A percentile compares a stretch with the other conserved stretches of the same genome.
Evolutionary conservation across 2,329 filamentous ascomycete species (phyloP).

Genomic region (Purpureocillium lavendulum): DNA sequence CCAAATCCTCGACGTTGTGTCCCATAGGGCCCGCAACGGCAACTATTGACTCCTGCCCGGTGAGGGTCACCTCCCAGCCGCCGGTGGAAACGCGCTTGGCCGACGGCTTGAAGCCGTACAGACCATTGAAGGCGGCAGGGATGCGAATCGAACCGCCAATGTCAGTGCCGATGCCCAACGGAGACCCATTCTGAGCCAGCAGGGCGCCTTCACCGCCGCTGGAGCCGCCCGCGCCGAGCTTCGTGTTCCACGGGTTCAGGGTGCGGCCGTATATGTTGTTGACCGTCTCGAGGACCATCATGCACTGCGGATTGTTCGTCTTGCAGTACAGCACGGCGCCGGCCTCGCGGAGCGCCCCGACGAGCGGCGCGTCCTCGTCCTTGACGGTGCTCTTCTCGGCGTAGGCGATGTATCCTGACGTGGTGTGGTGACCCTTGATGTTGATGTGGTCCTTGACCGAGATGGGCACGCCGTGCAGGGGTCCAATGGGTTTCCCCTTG

Average conservation of each 20-base stretch:
- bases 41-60: constrained; percentile 25
- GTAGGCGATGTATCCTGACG: constrained; percentile 16
- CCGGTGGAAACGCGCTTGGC: constrained; percentile 18
- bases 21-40: constrained; percentile 24
- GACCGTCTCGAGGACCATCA: constrained; percentile 47
- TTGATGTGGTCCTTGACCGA: constrained; percentile 16
- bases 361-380: constrained; percentile 3
- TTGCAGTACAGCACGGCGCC: constrained; percentile 48
- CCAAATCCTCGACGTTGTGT: constrained; percentile 23
- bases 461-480: constrained; percentile 55
- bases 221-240: constrained; percentile 53
- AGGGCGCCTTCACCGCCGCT: constrained; percentile 48
- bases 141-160: constrained; percentile 31
- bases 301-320: constrained; percentile 57
- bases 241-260: constrained; percentile 54
- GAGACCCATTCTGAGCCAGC: constrained; percentile 29
- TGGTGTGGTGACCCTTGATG: constrained; percentile 5
- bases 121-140: constrained; percentile 25
- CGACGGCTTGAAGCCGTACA: constrained; percentile 26
- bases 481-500: constrained; percentile 14
- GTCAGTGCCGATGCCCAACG: constrained; percentile 32
- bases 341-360: constrained; percentile 4
- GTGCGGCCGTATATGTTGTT: constrained; percentile 58
- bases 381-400: constrained; percentile 16
- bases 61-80: constrained; percentile 18